Conservation (phyloP, 2,329 filamentous ascomycete genomes). For the Fusarium staphyleae region DNA sequence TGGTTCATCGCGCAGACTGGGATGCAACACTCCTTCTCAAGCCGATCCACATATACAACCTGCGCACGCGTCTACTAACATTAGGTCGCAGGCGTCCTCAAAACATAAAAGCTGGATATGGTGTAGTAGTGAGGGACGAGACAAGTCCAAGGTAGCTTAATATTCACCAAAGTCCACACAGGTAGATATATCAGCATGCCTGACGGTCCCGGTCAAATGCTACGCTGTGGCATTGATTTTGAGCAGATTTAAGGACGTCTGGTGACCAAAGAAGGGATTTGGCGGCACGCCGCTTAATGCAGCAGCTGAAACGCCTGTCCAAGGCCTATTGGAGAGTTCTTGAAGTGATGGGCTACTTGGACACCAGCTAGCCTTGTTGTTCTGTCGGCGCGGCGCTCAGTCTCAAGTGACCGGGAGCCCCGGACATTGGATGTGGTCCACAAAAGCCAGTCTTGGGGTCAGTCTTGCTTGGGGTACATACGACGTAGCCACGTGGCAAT, state of each 20-base stretch:
- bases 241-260: not conserved
- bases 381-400: conserved; percentile 14
- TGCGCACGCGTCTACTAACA: not conserved
- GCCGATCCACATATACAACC: conserved; percentile 7
- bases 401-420: conserved; percentile 15
- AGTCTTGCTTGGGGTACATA: too few relatives aligned
- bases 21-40: conserved; percentile 12
- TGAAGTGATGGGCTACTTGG: not conserved
- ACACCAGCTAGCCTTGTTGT: conserved; percentile 15
- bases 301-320: not conserved
- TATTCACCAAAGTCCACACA: too few relatives aligned
- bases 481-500: conserved; percentile 31
- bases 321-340: conserved; percentile 1
- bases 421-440: conserved; percentile 2
- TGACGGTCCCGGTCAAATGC: not conserved
- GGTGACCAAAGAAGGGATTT: conserved; percentile 4
- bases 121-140: not conserved
- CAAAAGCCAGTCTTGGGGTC: conserved; percentile 3
- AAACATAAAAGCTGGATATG: not conserved
- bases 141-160: not conserved
- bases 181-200: too few relatives aligned
- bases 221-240: not conserved
- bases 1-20: not conserved
- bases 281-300: conserved; percentile 6
- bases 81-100: not conserved